phyloP scores from a whole-genome alignment of 2,329 filamentous ascomycete species.

The Aspergillus texensis region DNA sequence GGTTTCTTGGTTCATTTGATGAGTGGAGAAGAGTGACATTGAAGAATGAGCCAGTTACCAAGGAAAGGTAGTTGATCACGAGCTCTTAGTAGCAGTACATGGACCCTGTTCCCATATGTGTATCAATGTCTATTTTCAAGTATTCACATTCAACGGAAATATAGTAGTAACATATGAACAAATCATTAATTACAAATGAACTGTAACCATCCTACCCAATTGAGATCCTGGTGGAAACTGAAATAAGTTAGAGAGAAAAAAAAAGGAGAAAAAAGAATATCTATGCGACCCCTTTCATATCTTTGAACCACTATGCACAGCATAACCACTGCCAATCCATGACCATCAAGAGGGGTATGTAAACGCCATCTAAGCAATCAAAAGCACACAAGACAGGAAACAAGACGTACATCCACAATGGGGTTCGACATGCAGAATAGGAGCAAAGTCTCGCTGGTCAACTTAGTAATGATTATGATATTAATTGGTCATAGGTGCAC shows the following conservation, averaged over 20 bases:
- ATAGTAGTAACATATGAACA: slow-evolving; percentile 1
- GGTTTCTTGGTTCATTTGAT: not conserved
- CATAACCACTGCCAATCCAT: slow-evolving; percentile 14
- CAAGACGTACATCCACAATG: slow-evolving; percentile 16
- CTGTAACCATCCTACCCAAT: not conserved
- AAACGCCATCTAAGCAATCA: slow-evolving; percentile 15
- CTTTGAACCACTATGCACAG: not conserved
- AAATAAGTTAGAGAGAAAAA: not conserved
- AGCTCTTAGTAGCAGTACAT: not conserved
- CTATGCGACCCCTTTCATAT: slow-evolving; percentile 7
- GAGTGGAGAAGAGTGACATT: not conserved
- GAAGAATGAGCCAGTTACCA: not conserved
- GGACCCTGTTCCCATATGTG: not conserved
- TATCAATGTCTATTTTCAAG: not conserved
- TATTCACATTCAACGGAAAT: not conserved
- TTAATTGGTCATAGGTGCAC: slow-evolving; percentile 21
- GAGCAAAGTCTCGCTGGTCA: slow-evolving; percentile 2
- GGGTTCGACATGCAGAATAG: slow-evolving; percentile 18
- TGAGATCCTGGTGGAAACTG: not conserved
- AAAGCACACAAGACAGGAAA: slow-evolving; percentile 5
- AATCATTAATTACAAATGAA: slow-evolving; percentile 4
- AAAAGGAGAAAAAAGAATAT: not conserved
- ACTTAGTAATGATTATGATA: slow-evolving; percentile 18
- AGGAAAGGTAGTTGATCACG: not conserved
- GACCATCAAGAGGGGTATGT: slow-evolving; percentile 20